Evolutionary conservation across 805 yeast species (phyloP).

Genomic region (Wickerhamiella dianesei): DNA sequence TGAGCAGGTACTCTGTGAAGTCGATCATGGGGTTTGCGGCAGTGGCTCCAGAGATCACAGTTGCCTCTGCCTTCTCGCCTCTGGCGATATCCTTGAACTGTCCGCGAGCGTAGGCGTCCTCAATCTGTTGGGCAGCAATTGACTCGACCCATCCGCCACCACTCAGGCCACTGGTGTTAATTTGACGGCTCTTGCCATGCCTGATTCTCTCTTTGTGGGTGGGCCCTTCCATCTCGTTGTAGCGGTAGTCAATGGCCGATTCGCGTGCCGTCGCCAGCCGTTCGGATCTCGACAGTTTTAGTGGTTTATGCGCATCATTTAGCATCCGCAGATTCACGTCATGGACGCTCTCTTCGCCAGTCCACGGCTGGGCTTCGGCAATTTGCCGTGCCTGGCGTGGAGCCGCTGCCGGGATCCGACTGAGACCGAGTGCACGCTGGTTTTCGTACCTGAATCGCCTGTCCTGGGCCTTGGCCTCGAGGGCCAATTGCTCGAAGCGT

Average conservation of each 20-base stretch:
- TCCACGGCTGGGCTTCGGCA: constrained; percentile 46
- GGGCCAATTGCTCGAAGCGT: constrained; percentile 1
- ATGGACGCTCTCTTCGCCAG: constrained; percentile 35
- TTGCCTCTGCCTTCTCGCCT: constrained; percentile 41
- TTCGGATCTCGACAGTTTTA: constrained; percentile 19
- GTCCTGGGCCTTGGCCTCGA: constrained; percentile 2
- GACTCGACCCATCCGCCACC: constrained; percentile 34
- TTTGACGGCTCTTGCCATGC: background rate
- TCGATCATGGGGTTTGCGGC: constrained; percentile 45
- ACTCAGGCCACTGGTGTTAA: constrained; percentile 11
- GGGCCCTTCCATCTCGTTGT: constrained; percentile 27
- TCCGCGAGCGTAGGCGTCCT: constrained; percentile 59
- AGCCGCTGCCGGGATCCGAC: constrained; percentile 34
- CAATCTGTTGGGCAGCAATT: constrained; percentile 62
- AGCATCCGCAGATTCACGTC: constrained; percentile 45
- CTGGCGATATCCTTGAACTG: constrained; percentile 50
- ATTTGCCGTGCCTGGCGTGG: constrained; percentile 33
- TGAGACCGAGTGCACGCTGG: constrained; percentile 30
- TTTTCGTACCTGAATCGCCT: constrained; percentile 27
- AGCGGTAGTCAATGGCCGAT: constrained; percentile 46
- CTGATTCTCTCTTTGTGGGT: constrained; percentile 13
- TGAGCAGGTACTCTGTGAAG: constrained; percentile 63
- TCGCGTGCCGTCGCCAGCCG: constrained; percentile 53
- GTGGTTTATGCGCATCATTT: constrained; percentile 37
- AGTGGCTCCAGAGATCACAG: constrained; percentile 20